These are phyloP conservation scores for Scheffersomyces stipitis DNA, from an alignment of 805 yeast genomes.

Conservation along the genomic window DNA sequence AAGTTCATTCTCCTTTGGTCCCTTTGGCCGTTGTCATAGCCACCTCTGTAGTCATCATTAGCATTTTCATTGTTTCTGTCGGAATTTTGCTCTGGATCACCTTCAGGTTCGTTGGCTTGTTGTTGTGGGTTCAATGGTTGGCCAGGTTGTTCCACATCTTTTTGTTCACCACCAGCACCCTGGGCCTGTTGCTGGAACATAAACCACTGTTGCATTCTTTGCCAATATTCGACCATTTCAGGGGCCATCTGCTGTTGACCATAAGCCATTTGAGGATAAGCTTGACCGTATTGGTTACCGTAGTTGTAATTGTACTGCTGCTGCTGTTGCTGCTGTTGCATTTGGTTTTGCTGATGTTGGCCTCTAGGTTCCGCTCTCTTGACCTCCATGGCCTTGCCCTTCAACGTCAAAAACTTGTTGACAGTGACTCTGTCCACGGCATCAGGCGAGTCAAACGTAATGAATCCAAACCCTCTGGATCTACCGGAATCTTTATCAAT, in stretches of 20 bases:
- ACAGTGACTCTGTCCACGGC: slow-evolving; percentile 89
- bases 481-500: slow-evolving; percentile 95
- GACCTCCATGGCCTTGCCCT: slow-evolving; percentile 83
- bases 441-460: slow-evolving; percentile 90
- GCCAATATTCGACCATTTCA: slow-evolving; percentile 66
- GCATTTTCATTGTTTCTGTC: slow-evolving; percentile 14
- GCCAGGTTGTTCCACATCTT: slow-evolving; percentile 27
- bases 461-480: slow-evolving; percentile 96
- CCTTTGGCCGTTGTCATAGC: slow-evolving; percentile 17
- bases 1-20: slow-evolving; percentile 33
- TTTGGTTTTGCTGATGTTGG: slow-evolving; percentile 50
- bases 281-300: slow-evolving; percentile 27
- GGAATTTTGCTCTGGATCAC: slow-evolving; percentile 9
- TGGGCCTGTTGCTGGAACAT: slow-evolving; percentile 54
- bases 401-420: slow-evolving; percentile 76
- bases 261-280: slow-evolving; percentile 20
- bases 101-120: slow-evolving; percentile 18
- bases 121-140: slow-evolving; percentile 45
- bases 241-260: slow-evolving; percentile 34
- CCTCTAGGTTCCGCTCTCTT: slow-evolving; percentile 83
- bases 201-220: slow-evolving; percentile 64
- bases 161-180: slow-evolving; percentile 21
- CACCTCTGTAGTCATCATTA: slow-evolving; percentile 15
- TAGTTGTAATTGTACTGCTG: slow-evolving; percentile 31
- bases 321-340: slow-evolving; percentile 17